Evolutionary conservation across 176 grass and related monocot species (phyloP).

Genomic region (Puya raimondii): DNA sequence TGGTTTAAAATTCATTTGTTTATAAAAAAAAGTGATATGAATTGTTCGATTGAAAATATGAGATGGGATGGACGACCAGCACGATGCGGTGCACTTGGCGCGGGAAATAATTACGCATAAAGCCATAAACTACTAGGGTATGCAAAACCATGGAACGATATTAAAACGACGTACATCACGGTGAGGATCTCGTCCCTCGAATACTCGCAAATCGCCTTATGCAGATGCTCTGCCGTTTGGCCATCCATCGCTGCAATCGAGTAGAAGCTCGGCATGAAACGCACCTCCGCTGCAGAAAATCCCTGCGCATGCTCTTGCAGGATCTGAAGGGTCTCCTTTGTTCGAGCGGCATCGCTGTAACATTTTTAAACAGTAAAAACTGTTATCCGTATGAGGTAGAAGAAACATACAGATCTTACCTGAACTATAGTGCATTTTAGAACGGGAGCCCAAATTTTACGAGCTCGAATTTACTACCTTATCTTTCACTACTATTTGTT

Average conservation of each 20-base stretch:
- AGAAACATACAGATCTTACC: too few relatives aligned
- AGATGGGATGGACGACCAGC: too few relatives aligned
- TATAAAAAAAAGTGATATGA: too few relatives aligned
- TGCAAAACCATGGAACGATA: slow-evolving; percentile 12
- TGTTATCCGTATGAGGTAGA: neutral
- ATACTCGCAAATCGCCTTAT: slow-evolving; percentile 74
- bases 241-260: slow-evolving; percentile 93
- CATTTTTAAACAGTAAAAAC: slow-evolving; percentile 8
- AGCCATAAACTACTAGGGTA: too few relatives aligned
- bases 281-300: slow-evolving; percentile 53
- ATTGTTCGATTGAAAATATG: too few relatives aligned
- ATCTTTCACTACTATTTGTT: too few relatives aligned
- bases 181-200: slow-evolving; percentile 74
- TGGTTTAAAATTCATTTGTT: too few relatives aligned
- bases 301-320: slow-evolving; percentile 62
- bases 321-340: slow-evolving; percentile 85
- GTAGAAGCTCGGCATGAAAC: slow-evolving; percentile 93
- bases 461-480: too few relatives aligned
- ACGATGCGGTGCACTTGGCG: too few relatives aligned
- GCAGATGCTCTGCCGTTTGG: slow-evolving; percentile 82
- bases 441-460: too few relatives aligned
- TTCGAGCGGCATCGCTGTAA: slow-evolving; percentile 71
- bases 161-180: slow-evolving; percentile 54
- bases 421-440: too few relatives aligned
- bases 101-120: too few relatives aligned